These are phyloP conservation scores for Ustilago bromivora DNA, from an alignment of 1,284 basidiomycete species.

Conservation along the genomic window DNA sequence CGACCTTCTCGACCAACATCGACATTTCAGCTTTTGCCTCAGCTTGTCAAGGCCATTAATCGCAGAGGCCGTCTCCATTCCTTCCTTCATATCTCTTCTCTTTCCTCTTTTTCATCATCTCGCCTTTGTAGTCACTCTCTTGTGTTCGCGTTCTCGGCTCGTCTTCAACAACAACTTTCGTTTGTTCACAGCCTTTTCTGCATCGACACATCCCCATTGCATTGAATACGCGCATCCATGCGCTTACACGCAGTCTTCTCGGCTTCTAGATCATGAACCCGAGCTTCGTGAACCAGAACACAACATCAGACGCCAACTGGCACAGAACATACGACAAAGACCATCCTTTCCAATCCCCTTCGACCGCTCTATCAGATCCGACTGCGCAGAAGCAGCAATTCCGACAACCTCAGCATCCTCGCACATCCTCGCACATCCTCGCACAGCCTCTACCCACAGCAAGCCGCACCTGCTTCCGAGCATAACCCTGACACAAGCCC, in stretches of 20 bases:
- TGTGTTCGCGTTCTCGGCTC: background rate
- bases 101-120: background rate
- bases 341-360: background rate
- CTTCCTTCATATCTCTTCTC: background rate
- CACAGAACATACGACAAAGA: slow-evolving; percentile 10
- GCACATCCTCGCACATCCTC: background rate
- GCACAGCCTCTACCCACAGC: background rate
- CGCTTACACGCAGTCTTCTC: background rate
- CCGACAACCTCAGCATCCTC: background rate
- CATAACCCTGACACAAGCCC: background rate
- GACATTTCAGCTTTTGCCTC: background rate
- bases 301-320: slow-evolving; percentile 9
- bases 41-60: background rate
- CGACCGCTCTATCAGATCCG: background rate
- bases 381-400: background rate
- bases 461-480: slow-evolving; percentile 4
- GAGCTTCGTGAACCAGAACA: slow-evolving; percentile 17
- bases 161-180: background rate
- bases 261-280: slow-evolving; percentile 30
- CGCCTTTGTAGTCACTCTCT: background rate
- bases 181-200: background rate
- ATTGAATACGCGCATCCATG: slow-evolving; percentile 3
- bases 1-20: background rate
- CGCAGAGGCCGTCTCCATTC: background rate
- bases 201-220: background rate